Conservation (phyloP, 805 yeast species). For the Lipomyces chichibuensis region DNA sequence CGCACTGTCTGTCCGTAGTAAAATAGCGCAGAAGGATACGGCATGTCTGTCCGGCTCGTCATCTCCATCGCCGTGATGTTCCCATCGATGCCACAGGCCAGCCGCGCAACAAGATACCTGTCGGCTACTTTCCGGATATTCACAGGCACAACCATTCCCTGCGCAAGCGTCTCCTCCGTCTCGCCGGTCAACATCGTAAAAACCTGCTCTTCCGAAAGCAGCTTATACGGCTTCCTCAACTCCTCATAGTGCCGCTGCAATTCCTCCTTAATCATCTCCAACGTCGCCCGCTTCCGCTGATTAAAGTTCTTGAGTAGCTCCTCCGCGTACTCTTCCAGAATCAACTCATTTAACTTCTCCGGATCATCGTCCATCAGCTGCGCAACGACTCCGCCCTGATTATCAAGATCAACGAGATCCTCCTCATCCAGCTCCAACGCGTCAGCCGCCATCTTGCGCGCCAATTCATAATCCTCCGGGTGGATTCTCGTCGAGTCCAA, state of each 20-base stretch:
- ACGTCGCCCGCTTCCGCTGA: constrained; percentile 74
- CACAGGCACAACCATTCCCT: constrained; percentile 76
- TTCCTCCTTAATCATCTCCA: constrained; percentile 84
- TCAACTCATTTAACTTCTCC: constrained; percentile 77
- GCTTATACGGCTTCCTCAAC: constrained; percentile 70
- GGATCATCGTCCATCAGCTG: constrained; percentile 72
- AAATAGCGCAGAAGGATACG: constrained; percentile 53
- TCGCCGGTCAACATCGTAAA: constrained; percentile 92
- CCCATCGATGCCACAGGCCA: constrained; percentile 67
- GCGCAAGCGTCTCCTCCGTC: constrained; percentile 64
- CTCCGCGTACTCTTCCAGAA: constrained; percentile 88
- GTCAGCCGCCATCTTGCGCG: constrained; percentile 97
- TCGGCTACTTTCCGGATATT: constrained; percentile 64
- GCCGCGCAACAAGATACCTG: constrained; percentile 50
- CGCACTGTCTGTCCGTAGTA: constrained; percentile 80
- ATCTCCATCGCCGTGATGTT: constrained; percentile 45
- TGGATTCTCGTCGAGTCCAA: constrained; percentile 95
- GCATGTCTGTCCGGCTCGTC: constrained; percentile 48
- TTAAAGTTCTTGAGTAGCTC: constrained; percentile 67
- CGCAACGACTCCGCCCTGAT: constrained; percentile 78
- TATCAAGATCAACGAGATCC: constrained; percentile 77
- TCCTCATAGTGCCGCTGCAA: constrained; percentile 87
- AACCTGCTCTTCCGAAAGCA: constrained; percentile 67
- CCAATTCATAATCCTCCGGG: constrained; percentile 96
- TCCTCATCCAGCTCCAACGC: constrained; percentile 96